phyloP scores from a whole-genome alignment of 2,329 filamentous ascomycete species.

The Chaetoscypha palmicola region DNA sequence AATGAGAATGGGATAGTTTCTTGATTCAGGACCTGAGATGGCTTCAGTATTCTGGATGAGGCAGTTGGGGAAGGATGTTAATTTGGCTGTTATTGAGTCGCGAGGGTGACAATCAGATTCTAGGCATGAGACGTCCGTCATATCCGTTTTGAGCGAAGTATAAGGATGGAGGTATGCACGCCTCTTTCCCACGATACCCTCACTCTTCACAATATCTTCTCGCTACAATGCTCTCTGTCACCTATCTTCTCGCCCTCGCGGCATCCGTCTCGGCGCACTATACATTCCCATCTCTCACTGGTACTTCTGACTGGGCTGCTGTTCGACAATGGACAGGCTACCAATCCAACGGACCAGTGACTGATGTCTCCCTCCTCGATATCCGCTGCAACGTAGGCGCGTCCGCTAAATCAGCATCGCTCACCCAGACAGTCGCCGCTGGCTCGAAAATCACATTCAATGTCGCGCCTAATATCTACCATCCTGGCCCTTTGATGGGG shows the following conservation, averaged over 20 bases:
- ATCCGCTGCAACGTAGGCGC: conserved; percentile 36
- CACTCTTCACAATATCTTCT: neutral
- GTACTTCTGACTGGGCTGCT: conserved; percentile 18
- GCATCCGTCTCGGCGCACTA: conserved; percentile 23
- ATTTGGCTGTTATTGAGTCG: conserved; percentile 1
- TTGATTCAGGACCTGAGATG: neutral
- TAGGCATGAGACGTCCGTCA: neutral
- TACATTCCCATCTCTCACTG: conserved; percentile 16
- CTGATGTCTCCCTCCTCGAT: conserved; percentile 32
- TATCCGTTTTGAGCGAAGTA: neutral
- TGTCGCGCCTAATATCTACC: conserved; percentile 25
- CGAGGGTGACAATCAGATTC: neutral
- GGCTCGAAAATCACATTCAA: conserved; percentile 20
- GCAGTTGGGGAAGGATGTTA: neutral
- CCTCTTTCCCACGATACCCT: neutral
- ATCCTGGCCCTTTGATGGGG: conserved; percentile 23
- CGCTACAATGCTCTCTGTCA: neutral
- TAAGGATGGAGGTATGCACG: neutral
- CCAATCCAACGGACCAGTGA: conserved; percentile 21
- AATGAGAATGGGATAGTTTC: neutral
- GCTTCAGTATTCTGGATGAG: neutral
- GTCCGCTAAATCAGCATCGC: conserved; percentile 18
- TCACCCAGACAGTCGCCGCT: conserved; percentile 23
- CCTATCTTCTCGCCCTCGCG: conserved; percentile 16
- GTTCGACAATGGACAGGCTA: conserved; percentile 26